Conservation (phyloP, 805 yeast species). For the Barnettozyma vustinii region DNA sequence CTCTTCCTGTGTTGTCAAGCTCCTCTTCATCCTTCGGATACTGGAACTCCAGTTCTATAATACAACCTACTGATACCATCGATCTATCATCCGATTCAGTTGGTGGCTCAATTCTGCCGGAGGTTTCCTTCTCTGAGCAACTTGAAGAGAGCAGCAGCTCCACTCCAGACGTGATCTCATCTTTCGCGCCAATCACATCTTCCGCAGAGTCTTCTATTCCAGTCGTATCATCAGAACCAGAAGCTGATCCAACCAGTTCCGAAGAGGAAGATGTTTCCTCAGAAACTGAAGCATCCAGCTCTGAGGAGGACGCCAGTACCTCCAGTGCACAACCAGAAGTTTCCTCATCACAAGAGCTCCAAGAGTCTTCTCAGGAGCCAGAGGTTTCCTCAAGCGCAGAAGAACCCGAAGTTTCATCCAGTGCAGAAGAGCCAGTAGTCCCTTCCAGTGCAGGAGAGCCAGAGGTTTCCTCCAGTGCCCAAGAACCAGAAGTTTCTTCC, state of each 20-base stretch:
- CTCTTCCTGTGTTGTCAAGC: constrained; percentile 7
- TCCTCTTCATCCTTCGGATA: constrained; percentile 6
- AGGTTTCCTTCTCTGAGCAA: no score
- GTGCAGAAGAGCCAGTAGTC: no score
- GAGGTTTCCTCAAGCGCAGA: no score
- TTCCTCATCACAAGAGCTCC: no score
- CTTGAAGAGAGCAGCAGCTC: not conserved
- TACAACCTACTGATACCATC: not conserved
- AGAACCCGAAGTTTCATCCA: no score
- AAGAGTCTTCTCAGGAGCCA: no score
- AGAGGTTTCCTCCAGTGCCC: not conserved
- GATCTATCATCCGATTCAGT: not conserved
- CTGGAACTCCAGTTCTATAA: constrained; percentile 4
- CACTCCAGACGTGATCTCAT: not conserved
- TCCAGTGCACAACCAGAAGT: no score
- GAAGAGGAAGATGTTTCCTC: not conserved
- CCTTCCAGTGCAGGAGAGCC: no score
- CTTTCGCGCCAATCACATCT: not conserved
- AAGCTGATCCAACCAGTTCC: not conserved
- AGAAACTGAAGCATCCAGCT: no score
- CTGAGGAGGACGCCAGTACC: no score
- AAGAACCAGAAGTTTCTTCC: no score
- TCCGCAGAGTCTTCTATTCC: not conserved
- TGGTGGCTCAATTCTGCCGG: not conserved
- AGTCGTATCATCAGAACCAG: not conserved